These are phyloP conservation scores for Colletotrichum truncatum DNA, from an alignment of 2,329 filamentous ascomycete species.

Conservation along the genomic window DNA sequence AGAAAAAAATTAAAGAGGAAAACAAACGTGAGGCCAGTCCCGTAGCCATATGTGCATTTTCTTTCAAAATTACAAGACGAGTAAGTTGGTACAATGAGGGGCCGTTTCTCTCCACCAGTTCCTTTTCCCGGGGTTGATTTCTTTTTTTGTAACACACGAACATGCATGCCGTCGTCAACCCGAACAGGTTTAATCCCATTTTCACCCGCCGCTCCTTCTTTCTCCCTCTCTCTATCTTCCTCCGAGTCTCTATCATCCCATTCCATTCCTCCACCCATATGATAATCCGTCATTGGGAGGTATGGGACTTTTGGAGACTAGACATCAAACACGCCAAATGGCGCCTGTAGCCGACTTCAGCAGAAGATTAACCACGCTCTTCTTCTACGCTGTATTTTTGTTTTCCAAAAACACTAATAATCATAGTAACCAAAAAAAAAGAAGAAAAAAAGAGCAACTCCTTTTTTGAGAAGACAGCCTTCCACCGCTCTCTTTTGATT, in stretches of 20 bases:
- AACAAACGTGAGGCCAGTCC: not conserved
- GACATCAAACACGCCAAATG: too few relatives aligned
- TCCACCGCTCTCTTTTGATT: not conserved
- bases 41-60: slow-evolving; percentile 11
- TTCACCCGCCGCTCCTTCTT: not conserved
- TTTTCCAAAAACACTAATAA: too few relatives aligned
- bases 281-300: too few relatives aligned
- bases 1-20: not conserved
- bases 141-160: not conserved
- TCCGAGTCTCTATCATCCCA: not conserved
- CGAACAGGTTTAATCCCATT: not conserved
- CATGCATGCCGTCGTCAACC: not conserved
- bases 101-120: not conserved
- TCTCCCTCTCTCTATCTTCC: too few relatives aligned
- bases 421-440: too few relatives aligned
- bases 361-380: not conserved
- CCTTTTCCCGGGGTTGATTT: not conserved
- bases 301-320: too few relatives aligned
- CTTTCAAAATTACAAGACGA: slow-evolving; percentile 49
- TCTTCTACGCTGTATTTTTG: not conserved
- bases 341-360: too few relatives aligned
- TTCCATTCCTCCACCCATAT: too few relatives aligned
- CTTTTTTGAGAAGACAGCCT: not conserved
- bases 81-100: slow-evolving; percentile 42
- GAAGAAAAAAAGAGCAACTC: not conserved